Evolutionary conservation across 176 grass and related monocot species (phyloP), one percentile per base, ranked within the genome.

Genomic region (Pontederia paniculata): DNA sequence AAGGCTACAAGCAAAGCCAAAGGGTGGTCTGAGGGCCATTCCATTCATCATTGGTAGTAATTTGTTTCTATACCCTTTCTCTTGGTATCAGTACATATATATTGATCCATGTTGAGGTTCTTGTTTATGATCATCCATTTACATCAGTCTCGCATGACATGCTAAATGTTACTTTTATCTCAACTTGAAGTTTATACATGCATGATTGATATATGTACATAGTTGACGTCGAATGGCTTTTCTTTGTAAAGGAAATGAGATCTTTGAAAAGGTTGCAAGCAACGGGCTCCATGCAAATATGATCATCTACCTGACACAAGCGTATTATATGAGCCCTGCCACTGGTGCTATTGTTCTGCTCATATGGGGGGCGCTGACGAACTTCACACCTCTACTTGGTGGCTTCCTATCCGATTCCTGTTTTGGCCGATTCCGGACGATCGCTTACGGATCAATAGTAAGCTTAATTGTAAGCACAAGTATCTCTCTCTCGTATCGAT

Each of bases 41-140:
- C 86, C 86, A 0, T 89, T 81, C 49, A 89, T 89, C 67, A 78
- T 89, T 31, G 73, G 81, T 89, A 75, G 78, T 57, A 19, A 20
- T 21, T 4, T 51, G 5, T 8, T 14, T 60, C 14, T 11, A 9
- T 10, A 10, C 23, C 21, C 12, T 12, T 23, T 12, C 11, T 56
- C 4, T 15, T 5, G 1, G 1, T 1, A 21, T 13, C 19, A 60
- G 42, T 54, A 16, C 0, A 8, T 57, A 47, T 41, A 44, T 2
- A 11, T 21, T 57, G 21, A 25, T 44, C 50, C 21, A 28, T 11
- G 52, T 23, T 58, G 16, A 12, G 23, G 18, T 17, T 3, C 51
- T 48, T 56, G 21, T n/a, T 16, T 16, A 59, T n/a, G n/a, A n/a
- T n/a, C n/a, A n/a, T n/a, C n/a, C n/a, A n/a, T n/a, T n/a, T n/a